phyloP scores from a whole-genome alignment of 352 stramenopile species.

The Globisporangium okanoganense region DNA sequence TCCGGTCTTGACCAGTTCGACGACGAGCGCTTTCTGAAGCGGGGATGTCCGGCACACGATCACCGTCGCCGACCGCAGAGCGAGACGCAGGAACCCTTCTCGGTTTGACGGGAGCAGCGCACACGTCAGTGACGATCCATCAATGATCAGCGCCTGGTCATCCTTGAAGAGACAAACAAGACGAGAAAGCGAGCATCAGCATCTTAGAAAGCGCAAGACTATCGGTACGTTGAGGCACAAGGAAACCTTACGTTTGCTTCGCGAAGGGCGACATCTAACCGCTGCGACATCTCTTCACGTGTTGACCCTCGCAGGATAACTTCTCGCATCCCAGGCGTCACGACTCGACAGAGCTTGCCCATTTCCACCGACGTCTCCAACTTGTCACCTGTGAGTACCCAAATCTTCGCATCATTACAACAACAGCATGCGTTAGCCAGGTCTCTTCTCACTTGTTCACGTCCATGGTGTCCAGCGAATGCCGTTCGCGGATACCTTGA shows the following conservation, averaged over 20 bases:
- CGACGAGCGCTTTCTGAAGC: slow-evolving; percentile 88
- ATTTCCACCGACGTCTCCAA: slow-evolving; percentile 99
- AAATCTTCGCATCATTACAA: slow-evolving; percentile 51
- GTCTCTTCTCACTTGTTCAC: not conserved
- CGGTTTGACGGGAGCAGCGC: slow-evolving; percentile 53
- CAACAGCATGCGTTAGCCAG: not conserved
- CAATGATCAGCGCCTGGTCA: slow-evolving; percentile 65
- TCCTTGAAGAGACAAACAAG: slow-evolving; percentile 23
- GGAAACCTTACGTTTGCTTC: slow-evolving; percentile 30
- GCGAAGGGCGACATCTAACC: slow-evolving; percentile 43
- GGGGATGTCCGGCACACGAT: slow-evolving; percentile 88
- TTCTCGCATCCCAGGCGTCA: slow-evolving; percentile 83
- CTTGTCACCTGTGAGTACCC: slow-evolving; percentile 96
- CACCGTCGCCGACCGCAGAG: slow-evolving; percentile 74
- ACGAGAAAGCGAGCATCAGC: not conserved
- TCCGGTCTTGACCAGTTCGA: slow-evolving; percentile 91
- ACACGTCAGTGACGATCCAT: slow-evolving; percentile 56
- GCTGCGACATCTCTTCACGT: slow-evolving; percentile 43
- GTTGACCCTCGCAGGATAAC: slow-evolving; percentile 46
- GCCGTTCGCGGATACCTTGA: slow-evolving; percentile 84
- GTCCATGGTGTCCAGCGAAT: not conserved
- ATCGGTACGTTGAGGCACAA: not conserved
- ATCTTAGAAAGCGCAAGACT: not conserved
- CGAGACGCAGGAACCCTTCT: slow-evolving; percentile 60
- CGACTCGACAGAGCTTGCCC: slow-evolving; percentile 87